Conservation (phyloP, 306 rosid species). For the Mimosa pudica region DNA sequence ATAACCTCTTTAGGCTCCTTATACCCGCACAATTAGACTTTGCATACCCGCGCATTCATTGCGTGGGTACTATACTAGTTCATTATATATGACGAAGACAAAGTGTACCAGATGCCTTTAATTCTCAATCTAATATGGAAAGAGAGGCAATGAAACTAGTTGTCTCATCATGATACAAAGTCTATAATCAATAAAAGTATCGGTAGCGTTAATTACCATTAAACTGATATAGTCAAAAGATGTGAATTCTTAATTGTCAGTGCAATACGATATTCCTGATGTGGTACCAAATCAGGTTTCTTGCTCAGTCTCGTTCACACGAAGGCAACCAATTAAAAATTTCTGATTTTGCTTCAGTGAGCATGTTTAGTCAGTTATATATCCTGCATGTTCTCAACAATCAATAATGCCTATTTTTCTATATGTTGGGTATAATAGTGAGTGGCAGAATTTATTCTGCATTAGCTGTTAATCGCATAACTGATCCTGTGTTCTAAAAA, state of each 20-base stretch:
- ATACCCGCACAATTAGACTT: too few relatives aligned
- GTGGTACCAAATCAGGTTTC: constrained; percentile 13
- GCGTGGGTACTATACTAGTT: neutral
- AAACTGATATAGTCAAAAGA: neutral
- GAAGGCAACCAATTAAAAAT: neutral
- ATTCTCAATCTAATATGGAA: neutral
- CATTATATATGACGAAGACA: neutral
- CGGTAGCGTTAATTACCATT: neutral
- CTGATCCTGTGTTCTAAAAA: neutral
- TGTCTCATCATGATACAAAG: neutral
- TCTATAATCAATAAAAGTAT: neutral
- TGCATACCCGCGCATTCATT: too few relatives aligned
- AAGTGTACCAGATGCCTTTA: neutral
- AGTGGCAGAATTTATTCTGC: constrained; percentile 37
- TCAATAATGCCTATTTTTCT: neutral
- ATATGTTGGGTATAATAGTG: neutral
- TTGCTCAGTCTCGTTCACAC: constrained; percentile 2
- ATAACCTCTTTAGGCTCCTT: neutral
- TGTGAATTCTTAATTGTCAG: neutral
- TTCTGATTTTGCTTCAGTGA: neutral
- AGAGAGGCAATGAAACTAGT: neutral
- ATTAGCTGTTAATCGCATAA: constrained; percentile 27
- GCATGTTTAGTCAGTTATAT: neutral
- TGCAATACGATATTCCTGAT: neutral
- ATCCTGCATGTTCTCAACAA: neutral